A percentile compares a stretch with the other conserved stretches of the same genome.
These are phyloP conservation scores for Calonectria pteridis DNA, from an alignment of 2,329 filamentous ascomycete genomes.

Conservation along the genomic window DNA sequence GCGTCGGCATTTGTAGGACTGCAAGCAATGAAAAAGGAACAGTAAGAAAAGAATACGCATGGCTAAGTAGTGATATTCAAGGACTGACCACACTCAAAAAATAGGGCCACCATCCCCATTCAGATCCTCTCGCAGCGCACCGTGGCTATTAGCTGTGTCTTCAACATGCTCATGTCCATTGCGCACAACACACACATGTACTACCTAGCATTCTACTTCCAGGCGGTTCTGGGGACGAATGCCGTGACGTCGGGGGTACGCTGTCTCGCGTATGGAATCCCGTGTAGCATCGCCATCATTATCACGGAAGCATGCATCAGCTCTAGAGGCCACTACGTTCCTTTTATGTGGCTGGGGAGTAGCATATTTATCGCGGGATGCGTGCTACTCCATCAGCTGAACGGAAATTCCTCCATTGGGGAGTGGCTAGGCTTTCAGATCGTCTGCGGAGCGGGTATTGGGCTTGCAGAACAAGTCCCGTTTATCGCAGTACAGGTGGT, in stretches of 20 bases:
- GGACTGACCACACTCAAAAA: not conserved
- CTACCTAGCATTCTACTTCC: slow-evolving; percentile 31
- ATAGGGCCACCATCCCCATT: not conserved
- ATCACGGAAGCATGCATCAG: not conserved
- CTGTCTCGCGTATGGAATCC: not conserved
- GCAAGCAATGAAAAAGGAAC: not conserved
- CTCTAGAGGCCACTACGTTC: not conserved
- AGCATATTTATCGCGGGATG: not conserved
- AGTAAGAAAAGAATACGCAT: not conserved
- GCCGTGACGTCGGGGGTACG: not conserved
- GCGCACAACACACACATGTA: slow-evolving; percentile 30
- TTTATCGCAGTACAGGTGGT: not conserved
- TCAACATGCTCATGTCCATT: slow-evolving; percentile 33
- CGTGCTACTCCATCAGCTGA: not conserved
- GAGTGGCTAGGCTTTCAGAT: not conserved
- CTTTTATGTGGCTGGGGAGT: not conserved
- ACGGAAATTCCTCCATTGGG: not conserved
- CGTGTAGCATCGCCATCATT: not conserved
- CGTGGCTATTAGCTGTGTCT: slow-evolving; percentile 24
- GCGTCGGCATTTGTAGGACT: not conserved
- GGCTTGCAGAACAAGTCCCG: not conserved
- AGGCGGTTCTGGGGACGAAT: not conserved
- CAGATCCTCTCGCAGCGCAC: not conserved
- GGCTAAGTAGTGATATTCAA: not conserved
- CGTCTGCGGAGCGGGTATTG: not conserved